These are phyloP conservation scores for Trichoderma afroharzianum DNA, from an alignment of 2,329 filamentous ascomycete genomes.

Conservation along the genomic window DNA sequence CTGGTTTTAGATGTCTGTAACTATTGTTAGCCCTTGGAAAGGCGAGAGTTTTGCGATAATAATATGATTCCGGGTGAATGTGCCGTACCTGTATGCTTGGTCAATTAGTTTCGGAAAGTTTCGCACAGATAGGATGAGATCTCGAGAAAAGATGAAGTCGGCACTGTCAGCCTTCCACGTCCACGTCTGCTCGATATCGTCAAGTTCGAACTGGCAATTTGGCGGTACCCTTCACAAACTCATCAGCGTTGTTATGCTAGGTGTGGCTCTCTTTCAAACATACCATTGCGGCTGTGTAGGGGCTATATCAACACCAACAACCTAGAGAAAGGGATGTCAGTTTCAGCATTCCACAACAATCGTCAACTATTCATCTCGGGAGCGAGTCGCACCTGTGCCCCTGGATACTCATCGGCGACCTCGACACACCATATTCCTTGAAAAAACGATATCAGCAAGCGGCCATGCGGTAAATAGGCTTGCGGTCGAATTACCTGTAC, in stretches of 20 bases:
- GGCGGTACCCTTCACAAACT: constrained; percentile 30
- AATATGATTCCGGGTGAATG: background rate
- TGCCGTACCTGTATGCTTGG: constrained; percentile 32
- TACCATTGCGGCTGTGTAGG: constrained; percentile 25
- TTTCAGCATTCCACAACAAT: background rate
- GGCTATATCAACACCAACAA: constrained; percentile 27
- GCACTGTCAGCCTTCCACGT: constrained; percentile 35
- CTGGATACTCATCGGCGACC: constrained; percentile 37
- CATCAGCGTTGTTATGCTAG: background rate
- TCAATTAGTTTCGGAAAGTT: constrained; percentile 33
- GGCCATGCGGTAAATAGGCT: background rate
- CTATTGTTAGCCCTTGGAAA: background rate
- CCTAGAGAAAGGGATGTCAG: constrained; percentile 13
- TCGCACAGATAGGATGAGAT: constrained; percentile 29
- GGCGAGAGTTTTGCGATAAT: background rate
- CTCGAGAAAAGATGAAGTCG: constrained; percentile 35
- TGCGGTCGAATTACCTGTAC: constrained; percentile 20
- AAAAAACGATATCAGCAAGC: background rate
- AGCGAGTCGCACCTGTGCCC: constrained; percentile 20
- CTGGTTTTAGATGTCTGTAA: constrained; percentile 29
- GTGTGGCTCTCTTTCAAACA: background rate
- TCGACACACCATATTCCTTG: constrained; percentile 33
- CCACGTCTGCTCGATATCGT: constrained; percentile 36
- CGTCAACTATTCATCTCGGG: background rate
- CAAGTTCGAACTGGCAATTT: constrained; percentile 36